Conservation (phyloP, 2,329 filamentous ascomycete genomes). For the Trichoderma sp. region DNA sequence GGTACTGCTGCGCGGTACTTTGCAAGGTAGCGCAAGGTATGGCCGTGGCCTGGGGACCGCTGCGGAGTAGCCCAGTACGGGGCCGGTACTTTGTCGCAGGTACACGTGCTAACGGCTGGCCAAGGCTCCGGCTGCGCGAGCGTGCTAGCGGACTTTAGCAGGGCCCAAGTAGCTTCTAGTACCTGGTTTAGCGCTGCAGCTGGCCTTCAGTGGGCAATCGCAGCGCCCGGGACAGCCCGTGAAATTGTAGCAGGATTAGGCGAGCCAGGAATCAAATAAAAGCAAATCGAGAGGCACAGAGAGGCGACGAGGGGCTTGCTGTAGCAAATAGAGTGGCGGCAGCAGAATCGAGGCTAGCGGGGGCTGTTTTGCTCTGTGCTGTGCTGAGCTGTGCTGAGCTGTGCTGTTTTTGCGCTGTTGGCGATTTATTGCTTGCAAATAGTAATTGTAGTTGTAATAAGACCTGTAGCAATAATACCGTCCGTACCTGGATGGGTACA, state of each 20-base stretch:
- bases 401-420: background rate
- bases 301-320: background rate
- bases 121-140: background rate
- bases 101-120: constrained; percentile 9
- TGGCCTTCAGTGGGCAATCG: background rate
- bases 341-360: constrained; percentile 9
- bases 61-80: background rate
- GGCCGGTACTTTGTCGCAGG: background rate
- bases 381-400: background rate
- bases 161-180: background rate
- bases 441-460: background rate
- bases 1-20: background rate
- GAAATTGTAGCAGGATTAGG: constrained; percentile 1
- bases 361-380: background rate
- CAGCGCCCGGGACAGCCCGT: background rate
- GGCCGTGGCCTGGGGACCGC: background rate
- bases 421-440: background rate
- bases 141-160: background rate
- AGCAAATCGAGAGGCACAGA: background rate
- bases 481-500: no score
- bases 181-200: background rate
- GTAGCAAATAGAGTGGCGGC: constrained; percentile 18
- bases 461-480: no score
- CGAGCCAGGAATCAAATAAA: background rate
- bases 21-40: background rate